Conservation (phyloP, 176 grass and related monocot species). For the Triticum turgidum region DNA sequence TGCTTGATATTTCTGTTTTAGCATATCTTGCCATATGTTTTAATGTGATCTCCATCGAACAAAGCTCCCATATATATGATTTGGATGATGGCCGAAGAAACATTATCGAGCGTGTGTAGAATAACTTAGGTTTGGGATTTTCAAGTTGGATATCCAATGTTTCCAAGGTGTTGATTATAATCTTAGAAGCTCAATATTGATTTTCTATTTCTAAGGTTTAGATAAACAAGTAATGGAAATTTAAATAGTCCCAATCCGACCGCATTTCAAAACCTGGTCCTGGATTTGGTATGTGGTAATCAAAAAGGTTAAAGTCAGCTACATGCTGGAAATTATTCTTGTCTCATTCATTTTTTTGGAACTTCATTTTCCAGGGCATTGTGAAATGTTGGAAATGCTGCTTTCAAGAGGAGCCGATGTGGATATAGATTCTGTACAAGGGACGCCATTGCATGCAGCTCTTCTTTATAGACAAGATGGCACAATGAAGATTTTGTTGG, state of each 20-base stretch:
- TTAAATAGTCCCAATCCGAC: background rate
- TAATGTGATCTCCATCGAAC: background rate
- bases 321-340: background rate
- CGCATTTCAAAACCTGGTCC: background rate
- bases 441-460: background rate
- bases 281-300: background rate
- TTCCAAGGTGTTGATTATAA: background rate
- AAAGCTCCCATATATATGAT: background rate
- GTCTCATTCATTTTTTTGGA: background rate
- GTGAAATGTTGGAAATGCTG: constrained; percentile 5
- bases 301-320: background rate
- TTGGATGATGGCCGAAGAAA: background rate
- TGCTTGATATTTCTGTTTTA: background rate
- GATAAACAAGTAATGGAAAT: background rate
- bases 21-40: background rate
- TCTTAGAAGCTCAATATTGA: background rate
- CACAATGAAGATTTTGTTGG: background rate
- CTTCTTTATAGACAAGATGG: background rate
- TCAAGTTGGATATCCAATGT: background rate
- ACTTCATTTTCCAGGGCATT: background rate
- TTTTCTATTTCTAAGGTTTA: background rate
- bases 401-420: background rate
- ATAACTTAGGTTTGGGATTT: background rate
- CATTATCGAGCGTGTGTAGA: too few species aligned
- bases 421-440: background rate